Evolutionary conservation across 352 stramenopile genomes (phyloP), one percentile per base, ranked within the genome.

Genomic region (Albugo laibachii): DNA sequence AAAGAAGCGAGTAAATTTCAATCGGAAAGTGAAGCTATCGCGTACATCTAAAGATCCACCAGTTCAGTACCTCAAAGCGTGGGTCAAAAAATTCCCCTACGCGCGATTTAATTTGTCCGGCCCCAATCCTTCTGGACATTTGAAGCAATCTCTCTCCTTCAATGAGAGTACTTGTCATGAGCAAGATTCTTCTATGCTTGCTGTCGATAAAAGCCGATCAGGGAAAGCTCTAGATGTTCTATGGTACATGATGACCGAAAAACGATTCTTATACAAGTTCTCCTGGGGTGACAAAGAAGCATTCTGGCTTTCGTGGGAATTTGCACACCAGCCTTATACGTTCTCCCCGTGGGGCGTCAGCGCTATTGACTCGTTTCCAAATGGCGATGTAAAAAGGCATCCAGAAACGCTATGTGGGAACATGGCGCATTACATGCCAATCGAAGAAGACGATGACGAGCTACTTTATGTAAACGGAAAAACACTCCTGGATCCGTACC

Each of bases 251-350:
- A 76, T 83, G 40, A 73, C 67, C 0, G 50, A 77, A 37, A 59
- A 69, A 45, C 69, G 71, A n/a, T 81, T 83, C 47, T 54, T 64
- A 16, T 66, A 66, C 58, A 51, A 66, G 47, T 82, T 77, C 39
- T 85, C 67, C 13, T 83, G 60, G 54, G 69, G 71, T 10, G 71
- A 83, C 57, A 83, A 84, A 47, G 74, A 87, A 39, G 45, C 65
- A 0, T 84, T 84, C 42, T 87, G 74, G 74, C 43, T 87, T n/a
- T 62, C 71, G 31, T 84, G 61, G 48, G 66, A 78, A 52, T 64
- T 83, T 16, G 59, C 62, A 0, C 59, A 73, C 18, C 47, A 41
- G 0, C 35, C 58, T 13, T 87, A 83, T 43, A 62, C 66, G 36
- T 84, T 84, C 54, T 82, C 69, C 1, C 71, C 71, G 1, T 81